Percentiles rank a stretch among this genome's conserved stretches.
phyloP scores from a whole-genome alignment of 129 eudicot genomes.

The Sambucus nigra region DNA sequence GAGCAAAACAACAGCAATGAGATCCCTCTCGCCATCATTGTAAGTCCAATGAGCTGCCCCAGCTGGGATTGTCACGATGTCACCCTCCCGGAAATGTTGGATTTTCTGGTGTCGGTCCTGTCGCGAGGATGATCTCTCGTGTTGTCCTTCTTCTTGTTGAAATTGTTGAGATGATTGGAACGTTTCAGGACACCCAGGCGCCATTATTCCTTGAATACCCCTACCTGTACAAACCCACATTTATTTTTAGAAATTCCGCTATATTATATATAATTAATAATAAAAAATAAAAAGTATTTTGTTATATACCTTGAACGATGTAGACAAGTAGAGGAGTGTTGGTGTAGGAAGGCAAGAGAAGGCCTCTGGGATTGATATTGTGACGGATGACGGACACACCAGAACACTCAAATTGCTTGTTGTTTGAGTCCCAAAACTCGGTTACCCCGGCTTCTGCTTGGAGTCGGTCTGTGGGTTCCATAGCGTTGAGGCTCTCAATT shows the following conservation, averaged over 20 bases:
- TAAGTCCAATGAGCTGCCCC: conserved; percentile 70
- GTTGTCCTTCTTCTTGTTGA: conserved; percentile 3
- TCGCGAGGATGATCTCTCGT: conserved; percentile 16
- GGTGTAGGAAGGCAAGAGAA: conserved; percentile 28
- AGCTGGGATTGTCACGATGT: conserved; percentile 50
- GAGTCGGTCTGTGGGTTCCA: conserved; percentile 32
- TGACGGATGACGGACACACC: conserved; percentile 29
- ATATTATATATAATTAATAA: not conserved
- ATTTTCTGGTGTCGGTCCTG: conserved; percentile 69
- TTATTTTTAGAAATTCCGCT: not conserved
- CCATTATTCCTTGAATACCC: conserved; percentile 43
- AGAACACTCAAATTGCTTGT: conserved; percentile 38
- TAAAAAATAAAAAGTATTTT: not conserved
- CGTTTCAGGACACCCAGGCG: conserved; percentile 68
- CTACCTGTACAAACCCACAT: conserved; percentile 33
- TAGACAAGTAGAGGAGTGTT: conserved; percentile 49
- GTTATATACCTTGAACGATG: conserved; percentile 34
- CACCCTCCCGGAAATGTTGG: conserved; percentile 46
- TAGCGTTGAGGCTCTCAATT: conserved; percentile 35
- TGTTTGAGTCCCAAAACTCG: conserved; percentile 43
- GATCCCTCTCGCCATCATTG: conserved; percentile 56
- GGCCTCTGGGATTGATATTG: conserved; percentile 20
- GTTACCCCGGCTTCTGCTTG: conserved; percentile 59
- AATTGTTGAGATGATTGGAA: conserved; percentile 45
- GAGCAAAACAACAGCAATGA: conserved; percentile 30